Conservation (phyloP, 768 basidiomycete species). For the Tricholoma sp. region DNA sequence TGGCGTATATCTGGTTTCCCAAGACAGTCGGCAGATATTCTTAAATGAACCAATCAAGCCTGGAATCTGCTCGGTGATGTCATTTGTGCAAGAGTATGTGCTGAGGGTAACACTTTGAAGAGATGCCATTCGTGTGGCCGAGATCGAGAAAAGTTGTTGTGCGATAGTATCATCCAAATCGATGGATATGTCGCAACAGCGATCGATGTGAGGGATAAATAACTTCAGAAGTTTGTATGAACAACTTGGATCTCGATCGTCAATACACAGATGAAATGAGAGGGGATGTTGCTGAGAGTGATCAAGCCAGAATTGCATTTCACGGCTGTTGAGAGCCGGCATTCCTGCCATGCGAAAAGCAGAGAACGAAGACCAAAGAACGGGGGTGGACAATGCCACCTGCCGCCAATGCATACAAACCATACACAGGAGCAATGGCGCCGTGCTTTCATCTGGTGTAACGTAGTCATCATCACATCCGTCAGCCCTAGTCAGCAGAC, state of each 20-base stretch:
- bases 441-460: background rate
- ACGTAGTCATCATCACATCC: background rate
- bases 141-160: background rate
- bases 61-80: background rate
- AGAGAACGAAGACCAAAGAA: slow-evolving; percentile 3
- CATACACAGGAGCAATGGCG: background rate
- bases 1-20: too few species aligned
- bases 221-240: background rate
- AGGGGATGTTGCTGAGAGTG: background rate
- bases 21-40: background rate
- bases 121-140: background rate
- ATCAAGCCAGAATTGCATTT: background rate
- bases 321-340: too few species aligned
- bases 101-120: background rate
- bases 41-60: background rate
- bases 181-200: background rate
- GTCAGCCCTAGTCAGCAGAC: background rate
- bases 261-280: background rate
- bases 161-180: background rate
- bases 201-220: background rate
- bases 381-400: slow-evolving; percentile 5
- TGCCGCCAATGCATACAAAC: slow-evolving; percentile 5
- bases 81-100: background rate
- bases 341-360: background rate
- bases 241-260: background rate